Evolutionary conservation across 192 early-diverging fungal species (phyloP).

Genomic region (Backusella luteola): DNA sequence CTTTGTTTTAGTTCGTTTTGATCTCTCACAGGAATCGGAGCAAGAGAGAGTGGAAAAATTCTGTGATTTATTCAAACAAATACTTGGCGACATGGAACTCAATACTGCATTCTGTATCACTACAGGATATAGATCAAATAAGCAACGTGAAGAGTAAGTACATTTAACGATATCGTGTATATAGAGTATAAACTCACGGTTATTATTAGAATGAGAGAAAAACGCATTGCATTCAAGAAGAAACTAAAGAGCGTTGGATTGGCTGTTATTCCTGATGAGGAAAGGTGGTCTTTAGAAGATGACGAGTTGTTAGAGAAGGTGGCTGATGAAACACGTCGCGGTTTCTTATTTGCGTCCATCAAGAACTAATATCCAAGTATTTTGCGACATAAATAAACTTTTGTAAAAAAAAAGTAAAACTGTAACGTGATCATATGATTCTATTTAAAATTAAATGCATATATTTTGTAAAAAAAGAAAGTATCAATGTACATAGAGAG

Average conservation of each 20-base stretch:
- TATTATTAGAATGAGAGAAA: constrained; percentile 10
- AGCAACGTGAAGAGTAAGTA: constrained; percentile 7
- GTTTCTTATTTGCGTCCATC: constrained; percentile 13
- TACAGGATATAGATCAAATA: constrained; percentile 12
- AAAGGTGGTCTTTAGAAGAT: constrained; percentile 19
- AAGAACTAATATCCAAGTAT: not conserved
- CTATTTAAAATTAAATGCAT: not conserved
- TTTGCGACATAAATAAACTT: not conserved
- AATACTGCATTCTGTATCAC: constrained; percentile 12
- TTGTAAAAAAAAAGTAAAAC: not conserved
- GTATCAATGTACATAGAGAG: too few species aligned
- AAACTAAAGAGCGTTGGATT: constrained; percentile 1
- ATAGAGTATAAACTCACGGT: not conserved
- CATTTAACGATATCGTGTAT: not conserved
- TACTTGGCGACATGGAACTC: constrained; percentile 11
- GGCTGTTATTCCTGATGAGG: constrained; percentile 16
- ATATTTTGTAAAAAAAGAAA: not conserved
- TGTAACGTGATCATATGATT: not conserved
- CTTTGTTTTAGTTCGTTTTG: not conserved
- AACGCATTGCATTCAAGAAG: constrained; percentile 6
- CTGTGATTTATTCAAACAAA: not conserved
- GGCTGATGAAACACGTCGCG: constrained; percentile 2
- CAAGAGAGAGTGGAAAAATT: not conserved
- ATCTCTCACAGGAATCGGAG: not conserved
- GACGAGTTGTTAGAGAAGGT: not conserved